Evolutionary conservation across 768 basidiomycete genomes (phyloP).

Genomic region (Leucocoprinus leucothites): DNA sequence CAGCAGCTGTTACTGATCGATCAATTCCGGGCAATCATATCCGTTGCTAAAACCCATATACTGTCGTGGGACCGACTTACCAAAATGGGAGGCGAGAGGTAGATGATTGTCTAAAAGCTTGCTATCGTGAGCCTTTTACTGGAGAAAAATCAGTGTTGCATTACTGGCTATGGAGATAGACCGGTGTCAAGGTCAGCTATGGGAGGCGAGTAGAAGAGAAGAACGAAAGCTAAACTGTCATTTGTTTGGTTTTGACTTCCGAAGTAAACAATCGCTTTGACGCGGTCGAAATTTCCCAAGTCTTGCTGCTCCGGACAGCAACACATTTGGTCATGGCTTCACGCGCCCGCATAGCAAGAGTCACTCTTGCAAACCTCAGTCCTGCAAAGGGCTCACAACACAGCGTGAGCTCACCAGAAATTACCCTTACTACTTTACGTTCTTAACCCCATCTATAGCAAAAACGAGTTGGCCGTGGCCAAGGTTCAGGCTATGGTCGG

Average conservation of each 20-base stretch:
- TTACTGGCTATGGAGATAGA: too few relatives aligned
- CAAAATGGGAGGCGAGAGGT: too few relatives aligned
- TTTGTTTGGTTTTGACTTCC: constrained; percentile 11
- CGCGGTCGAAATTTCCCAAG: background rate
- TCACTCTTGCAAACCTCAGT: constrained; percentile 68
- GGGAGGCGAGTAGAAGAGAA: too few relatives aligned
- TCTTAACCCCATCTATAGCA: constrained; percentile 43
- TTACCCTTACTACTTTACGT: background rate
- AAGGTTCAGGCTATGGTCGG: constrained; percentile 87
- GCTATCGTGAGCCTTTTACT: too few relatives aligned
- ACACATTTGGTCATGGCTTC: constrained; percentile 29
- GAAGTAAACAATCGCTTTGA: constrained; percentile 12
- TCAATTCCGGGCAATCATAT: too few relatives aligned
- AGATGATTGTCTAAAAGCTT: too few relatives aligned
- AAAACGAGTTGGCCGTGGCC: constrained; percentile 94
- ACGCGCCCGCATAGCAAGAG: constrained; percentile 33
- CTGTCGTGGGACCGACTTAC: too few relatives aligned
- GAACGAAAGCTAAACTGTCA: background rate
- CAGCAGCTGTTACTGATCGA: too few relatives aligned
- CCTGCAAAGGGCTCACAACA: constrained; percentile 72
- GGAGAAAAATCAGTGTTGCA: too few relatives aligned
- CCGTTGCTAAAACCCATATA: too few relatives aligned
- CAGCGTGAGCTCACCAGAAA: constrained; percentile 37
- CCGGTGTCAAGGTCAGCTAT: too few relatives aligned
- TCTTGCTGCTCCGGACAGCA: background rate